Evolutionary conservation across 441 rosid species (phyloP).

Genomic region (Gossypium schwendimanii): DNA sequence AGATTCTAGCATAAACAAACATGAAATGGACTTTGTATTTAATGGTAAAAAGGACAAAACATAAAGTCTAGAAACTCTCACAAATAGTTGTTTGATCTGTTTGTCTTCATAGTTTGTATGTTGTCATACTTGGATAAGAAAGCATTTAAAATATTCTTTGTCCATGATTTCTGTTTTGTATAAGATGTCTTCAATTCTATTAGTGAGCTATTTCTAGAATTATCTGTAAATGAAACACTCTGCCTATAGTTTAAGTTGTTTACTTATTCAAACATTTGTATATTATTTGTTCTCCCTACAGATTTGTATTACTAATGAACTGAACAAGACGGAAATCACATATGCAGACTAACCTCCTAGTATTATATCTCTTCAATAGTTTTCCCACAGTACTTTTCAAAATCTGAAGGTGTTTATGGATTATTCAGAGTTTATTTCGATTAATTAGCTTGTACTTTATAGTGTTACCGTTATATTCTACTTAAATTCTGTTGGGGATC

Average conservation of each 20-base stretch:
- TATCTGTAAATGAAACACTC: no score
- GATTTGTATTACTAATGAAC: constrained; percentile 41
- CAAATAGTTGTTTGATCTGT: not conserved
- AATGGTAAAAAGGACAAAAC: not conserved
- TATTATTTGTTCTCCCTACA: constrained; percentile 9
- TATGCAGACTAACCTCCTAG: constrained; percentile 32
- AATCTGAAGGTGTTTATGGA: constrained; percentile 34
- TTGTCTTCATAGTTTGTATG: not conserved
- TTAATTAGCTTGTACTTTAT: not conserved
- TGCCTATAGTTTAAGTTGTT: not conserved
- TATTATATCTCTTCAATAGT: constrained; percentile 31
- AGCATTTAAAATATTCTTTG: not conserved
- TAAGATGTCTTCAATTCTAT: not conserved
- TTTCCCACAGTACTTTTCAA: constrained; percentile 28
- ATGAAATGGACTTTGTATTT: not conserved
- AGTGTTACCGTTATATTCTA: not conserved
- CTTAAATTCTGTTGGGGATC: not conserved
- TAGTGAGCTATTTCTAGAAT: no score
- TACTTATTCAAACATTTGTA: not conserved
- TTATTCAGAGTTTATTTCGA: not conserved
- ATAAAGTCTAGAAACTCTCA: not conserved
- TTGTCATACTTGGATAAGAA: not conserved
- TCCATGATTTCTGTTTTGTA: not conserved
- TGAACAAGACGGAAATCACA: constrained; percentile 30
- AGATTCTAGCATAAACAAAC: not conserved